phyloP scores from a whole-genome alignment of 331 rosid species.

The Malus hybrid region DNA sequence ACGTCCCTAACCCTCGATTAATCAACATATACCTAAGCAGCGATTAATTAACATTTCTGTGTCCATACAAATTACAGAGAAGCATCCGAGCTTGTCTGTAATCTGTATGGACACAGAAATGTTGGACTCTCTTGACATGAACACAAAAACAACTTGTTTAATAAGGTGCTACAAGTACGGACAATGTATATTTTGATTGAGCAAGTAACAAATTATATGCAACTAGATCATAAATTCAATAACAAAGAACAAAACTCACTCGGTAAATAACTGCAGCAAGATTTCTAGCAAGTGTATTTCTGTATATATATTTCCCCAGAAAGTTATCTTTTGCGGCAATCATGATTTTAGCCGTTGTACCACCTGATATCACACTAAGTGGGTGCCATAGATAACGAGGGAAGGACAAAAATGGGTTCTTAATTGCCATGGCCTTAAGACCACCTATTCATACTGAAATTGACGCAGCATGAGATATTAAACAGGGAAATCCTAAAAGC shows the following conservation, averaged over 20 bases:
- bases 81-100: background rate
- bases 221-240: background rate
- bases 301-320: constrained; percentile 81
- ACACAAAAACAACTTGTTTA: too few relatives aligned
- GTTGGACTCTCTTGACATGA: too few relatives aligned
- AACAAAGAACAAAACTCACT: constrained; percentile 26
- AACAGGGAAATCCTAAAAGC: too few relatives aligned
- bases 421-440: too few relatives aligned
- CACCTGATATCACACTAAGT: constrained; percentile 73
- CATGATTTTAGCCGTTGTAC: constrained; percentile 98
- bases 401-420: too few relatives aligned
- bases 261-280: constrained; percentile 85
- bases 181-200: too few relatives aligned
- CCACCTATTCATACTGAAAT: too few relatives aligned
- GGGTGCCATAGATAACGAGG: constrained; percentile 70
- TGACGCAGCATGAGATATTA: too few relatives aligned
- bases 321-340: constrained; percentile 88
- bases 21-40: too few relatives aligned
- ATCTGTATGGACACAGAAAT: too few relatives aligned
- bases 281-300: constrained; percentile 79
- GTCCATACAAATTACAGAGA: background rate
- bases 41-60: background rate
- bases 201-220: too few relatives aligned
- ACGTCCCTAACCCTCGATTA: background rate
- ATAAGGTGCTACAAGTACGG: too few relatives aligned